phyloP scores from a whole-genome alignment of 1,139 yeast species.

The Arxiozyma slooffiae region DNA sequence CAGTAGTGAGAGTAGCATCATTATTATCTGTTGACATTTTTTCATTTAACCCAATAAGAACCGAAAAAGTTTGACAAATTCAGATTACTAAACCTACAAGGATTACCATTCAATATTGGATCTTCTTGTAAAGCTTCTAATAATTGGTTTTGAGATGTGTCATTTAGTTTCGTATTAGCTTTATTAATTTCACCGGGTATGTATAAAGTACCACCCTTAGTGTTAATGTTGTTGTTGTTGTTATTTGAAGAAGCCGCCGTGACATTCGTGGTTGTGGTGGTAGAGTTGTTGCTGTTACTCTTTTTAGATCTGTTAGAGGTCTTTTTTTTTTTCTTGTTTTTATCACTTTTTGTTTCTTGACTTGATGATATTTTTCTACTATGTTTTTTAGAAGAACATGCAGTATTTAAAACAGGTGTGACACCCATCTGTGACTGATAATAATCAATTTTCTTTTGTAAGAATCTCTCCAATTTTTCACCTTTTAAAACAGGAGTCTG shows the following conservation, averaged over 20 bases:
- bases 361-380: background rate
- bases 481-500: slow-evolving; percentile 22
- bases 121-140: slow-evolving; percentile 25
- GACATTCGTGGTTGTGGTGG: background rate
- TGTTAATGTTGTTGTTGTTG: too few species aligned
- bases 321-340: slow-evolving; percentile 2
- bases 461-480: slow-evolving; percentile 24
- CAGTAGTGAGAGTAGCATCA: background rate
- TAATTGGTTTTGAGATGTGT: slow-evolving; percentile 18
- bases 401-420: slow-evolving; percentile 3
- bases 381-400: background rate
- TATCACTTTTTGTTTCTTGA: background rate
- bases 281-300: background rate
- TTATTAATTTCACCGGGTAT: background rate
- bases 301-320: slow-evolving; percentile 10
- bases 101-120: slow-evolving; percentile 20
- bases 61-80: slow-evolving; percentile 21
- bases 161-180: background rate
- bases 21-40: background rate
- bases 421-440: slow-evolving; percentile 24
- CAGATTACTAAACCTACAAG: slow-evolving; percentile 19
- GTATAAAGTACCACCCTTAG: background rate
- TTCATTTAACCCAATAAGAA: background rate
- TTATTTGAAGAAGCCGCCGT: too few species aligned
- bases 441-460: slow-evolving; percentile 23